Evolutionary conservation across 1,139 yeast genomes (phyloP).

Genomic region (Yamadazyma triangularis): DNA sequence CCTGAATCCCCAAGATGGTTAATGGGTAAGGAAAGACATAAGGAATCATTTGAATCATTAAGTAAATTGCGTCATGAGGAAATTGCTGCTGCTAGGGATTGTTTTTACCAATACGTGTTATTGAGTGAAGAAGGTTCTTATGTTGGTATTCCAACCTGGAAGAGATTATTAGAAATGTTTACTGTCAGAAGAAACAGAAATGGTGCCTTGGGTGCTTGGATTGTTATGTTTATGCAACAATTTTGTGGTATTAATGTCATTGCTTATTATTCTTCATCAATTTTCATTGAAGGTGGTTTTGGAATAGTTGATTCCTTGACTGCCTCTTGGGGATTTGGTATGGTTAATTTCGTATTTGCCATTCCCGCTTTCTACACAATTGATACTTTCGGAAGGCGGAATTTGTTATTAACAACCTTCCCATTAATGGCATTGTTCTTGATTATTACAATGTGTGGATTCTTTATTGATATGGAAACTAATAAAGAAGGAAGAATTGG

Average conservation of each 20-base stretch:
- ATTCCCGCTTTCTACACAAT: slow-evolving; percentile 81
- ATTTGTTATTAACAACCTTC: slow-evolving; percentile 64
- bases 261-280: slow-evolving; percentile 75
- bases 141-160: slow-evolving; percentile 46
- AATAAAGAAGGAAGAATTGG: slow-evolving; percentile 53
- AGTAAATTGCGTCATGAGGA: slow-evolving; percentile 44
- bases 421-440: slow-evolving; percentile 70
- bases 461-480: slow-evolving; percentile 50
- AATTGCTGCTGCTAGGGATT: slow-evolving; percentile 70
- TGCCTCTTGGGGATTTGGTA: slow-evolving; percentile 87
- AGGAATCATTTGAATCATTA: slow-evolving; percentile 55
- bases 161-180: slow-evolving; percentile 51
- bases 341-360: slow-evolving; percentile 76
- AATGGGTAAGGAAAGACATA: slow-evolving; percentile 58
- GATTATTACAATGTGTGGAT: slow-evolving; percentile 72
- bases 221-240: slow-evolving; percentile 89
- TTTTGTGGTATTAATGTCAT: slow-evolving; percentile 90
- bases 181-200: slow-evolving; percentile 77
- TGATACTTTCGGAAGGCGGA: slow-evolving; percentile 76
- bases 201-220: slow-evolving; percentile 76
- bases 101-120: slow-evolving; percentile 66
- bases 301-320: slow-evolving; percentile 57
- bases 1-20: slow-evolving; percentile 85
- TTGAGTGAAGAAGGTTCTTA: slow-evolving; percentile 62
- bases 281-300: slow-evolving; percentile 67